Base-by-base conservation (phyloP, 768 basidiomycete species). In the Boletus sp. region DNA sequence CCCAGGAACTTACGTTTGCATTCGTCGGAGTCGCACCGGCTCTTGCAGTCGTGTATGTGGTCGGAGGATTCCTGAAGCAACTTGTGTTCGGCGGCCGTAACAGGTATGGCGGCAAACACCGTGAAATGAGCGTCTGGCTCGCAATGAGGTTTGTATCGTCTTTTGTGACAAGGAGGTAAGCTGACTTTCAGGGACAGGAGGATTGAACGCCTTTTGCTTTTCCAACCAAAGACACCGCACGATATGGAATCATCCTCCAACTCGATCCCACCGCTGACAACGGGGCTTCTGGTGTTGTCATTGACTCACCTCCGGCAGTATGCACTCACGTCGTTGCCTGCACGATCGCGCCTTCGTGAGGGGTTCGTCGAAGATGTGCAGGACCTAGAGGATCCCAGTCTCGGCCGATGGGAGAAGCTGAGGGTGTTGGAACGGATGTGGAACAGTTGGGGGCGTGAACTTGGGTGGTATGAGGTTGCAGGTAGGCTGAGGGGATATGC, bases 11-110 rank as follows among this genome's bases (percentile, higher is more conserved):
- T 41, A 97, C 93, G 1, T 99, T 99, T 63, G 96, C 90, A 6
- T 98, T 98, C 64, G 93, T 98, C 55, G 95, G 95, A 59, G 88
- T 98, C 15, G 94, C 96, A 0, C 96, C 96, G 9, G 87, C 89
- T 0, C 72, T 98, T 46, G 82, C 87, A 5, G 74, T 98, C 33
- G 80, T 94, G 4, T 95, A 94, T 60, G 75, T 85, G 1, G 54
- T 79, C 3, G 77, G 79, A 15, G 83, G 82, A 9, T 84, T 80
- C 66, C 30, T 87, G 4, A 61, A 73, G 11, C 70, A 72, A 1
- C 53, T 88, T 1, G 83, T 82, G 73, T 71, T 70, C 0, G 79
- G 80, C 7, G 77, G 80, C 2, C 72, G 72, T 29, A 80, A 79
- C 9, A 74, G 71, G 43, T 82, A 83, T 57, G 90, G 90, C 2